phyloP scores from a whole-genome alignment of 164 flowering plant genomes.

The Houttuynia cordata region DNA sequence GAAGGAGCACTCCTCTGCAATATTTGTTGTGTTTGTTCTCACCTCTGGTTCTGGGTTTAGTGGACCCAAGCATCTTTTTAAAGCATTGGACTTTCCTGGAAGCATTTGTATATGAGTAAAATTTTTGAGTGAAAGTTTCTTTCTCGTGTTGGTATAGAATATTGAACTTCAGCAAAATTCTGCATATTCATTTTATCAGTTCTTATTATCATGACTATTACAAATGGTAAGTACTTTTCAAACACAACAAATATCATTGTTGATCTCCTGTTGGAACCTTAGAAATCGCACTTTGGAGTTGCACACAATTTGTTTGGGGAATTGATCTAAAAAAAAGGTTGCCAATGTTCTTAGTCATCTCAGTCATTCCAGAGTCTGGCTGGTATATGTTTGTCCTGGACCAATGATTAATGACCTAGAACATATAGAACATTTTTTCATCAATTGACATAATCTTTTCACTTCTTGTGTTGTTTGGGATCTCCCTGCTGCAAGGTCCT shows the following conservation, averaged over 20 bases:
- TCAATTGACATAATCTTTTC: neutral
- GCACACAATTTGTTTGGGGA: too few species aligned
- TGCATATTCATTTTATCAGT: too few species aligned
- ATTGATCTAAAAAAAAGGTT: neutral
- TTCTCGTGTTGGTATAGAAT: neutral
- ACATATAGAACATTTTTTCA: neutral
- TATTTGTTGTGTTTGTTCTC: conserved; percentile 67
- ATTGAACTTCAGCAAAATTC: too few species aligned
- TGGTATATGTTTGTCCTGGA: too few species aligned
- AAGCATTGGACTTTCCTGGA: conserved; percentile 97
- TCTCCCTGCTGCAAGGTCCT: conserved; percentile 95
- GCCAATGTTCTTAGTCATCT: neutral
- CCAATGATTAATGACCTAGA: too few species aligned
- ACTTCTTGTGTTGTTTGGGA: conserved; percentile 85
- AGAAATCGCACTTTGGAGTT: too few species aligned
- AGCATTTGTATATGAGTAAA: conserved; percentile 99
- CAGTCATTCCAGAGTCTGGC: too few species aligned
- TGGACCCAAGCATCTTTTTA: conserved; percentile 94
- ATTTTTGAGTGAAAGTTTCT: neutral
- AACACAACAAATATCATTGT: neutral
- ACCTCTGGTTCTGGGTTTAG: conserved; percentile 57
- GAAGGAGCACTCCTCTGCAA: conserved; percentile 57
- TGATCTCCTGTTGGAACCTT: neutral
- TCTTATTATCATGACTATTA: too few species aligned
- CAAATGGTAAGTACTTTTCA: neutral